Evolutionary conservation across 2,329 filamentous ascomycete species (phyloP).

Genomic region (Pyrenophora graminea): DNA sequence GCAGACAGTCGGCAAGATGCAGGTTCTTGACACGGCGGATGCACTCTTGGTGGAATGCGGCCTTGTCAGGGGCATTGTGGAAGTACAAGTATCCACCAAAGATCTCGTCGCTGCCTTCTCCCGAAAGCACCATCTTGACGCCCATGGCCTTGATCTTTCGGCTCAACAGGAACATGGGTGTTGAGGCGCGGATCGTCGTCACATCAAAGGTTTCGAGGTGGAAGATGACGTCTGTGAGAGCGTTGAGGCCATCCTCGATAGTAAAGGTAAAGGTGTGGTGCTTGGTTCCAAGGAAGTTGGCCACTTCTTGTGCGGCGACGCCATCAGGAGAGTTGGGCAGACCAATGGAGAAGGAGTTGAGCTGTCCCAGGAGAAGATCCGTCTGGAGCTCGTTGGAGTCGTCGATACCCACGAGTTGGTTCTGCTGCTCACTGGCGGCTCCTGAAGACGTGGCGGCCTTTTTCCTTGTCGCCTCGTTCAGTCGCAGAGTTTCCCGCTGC

Average conservation of each 20-base stretch:
- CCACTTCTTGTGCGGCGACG: slow-evolving; percentile 87
- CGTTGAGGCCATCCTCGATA: slow-evolving; percentile 94
- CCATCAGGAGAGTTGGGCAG: slow-evolving; percentile 91
- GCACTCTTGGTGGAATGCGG: slow-evolving; percentile 94
- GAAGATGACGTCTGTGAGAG: slow-evolving; percentile 95
- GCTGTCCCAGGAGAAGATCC: slow-evolving; percentile 86
- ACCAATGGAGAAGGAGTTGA: slow-evolving; percentile 99
- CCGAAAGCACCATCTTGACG: slow-evolving; percentile 98
- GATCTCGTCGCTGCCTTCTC: slow-evolving; percentile 96
- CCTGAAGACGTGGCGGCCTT: slow-evolving; percentile 43
- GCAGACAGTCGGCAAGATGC: slow-evolving; percentile 92
- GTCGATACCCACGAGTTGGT: slow-evolving; percentile 85
- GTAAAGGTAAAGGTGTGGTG: slow-evolving; percentile 99
- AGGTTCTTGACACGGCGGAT: slow-evolving; percentile 95
- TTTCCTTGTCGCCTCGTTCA: slow-evolving; percentile 66
- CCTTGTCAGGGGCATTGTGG: slow-evolving; percentile 87
- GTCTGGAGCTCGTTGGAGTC: slow-evolving; percentile 88
- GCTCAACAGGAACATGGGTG: slow-evolving; percentile 96
- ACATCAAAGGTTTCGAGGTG: slow-evolving; percentile 98
- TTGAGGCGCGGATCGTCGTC: slow-evolving; percentile 96
- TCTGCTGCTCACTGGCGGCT: slow-evolving; percentile 24
- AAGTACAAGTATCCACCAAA: slow-evolving; percentile 99
- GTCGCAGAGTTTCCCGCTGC: slow-evolving; percentile 83
- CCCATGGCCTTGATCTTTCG: slow-evolving; percentile 99
- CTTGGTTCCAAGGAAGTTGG: slow-evolving; percentile 95